Conservation (phyloP, 2,329 filamentous ascomycete genomes). For the Pseudogymnoascus sp. region DNA sequence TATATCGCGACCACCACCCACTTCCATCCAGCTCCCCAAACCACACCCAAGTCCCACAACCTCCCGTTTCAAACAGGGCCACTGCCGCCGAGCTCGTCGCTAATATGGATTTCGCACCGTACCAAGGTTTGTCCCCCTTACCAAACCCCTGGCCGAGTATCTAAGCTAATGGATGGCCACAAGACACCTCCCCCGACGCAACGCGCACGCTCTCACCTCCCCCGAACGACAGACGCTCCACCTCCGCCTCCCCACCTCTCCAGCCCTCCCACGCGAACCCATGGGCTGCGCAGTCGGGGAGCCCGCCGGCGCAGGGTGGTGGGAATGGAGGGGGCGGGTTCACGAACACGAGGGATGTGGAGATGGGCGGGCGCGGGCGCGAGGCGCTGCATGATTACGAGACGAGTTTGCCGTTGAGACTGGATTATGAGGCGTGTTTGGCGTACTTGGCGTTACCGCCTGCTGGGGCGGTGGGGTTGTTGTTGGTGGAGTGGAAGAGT, state of each 20-base stretch:
- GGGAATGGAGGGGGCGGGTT: constrained; percentile 12
- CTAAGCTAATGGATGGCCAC: neutral
- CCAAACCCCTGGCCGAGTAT: neutral
- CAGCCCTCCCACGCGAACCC: constrained; percentile 36
- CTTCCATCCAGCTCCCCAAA: neutral
- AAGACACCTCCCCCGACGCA: constrained; percentile 75
- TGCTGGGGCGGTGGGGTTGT: constrained; percentile 71
- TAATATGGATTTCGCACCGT: constrained; percentile 89
- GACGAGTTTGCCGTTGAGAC: constrained; percentile 75
- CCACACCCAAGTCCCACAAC: neutral
- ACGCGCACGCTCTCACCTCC: constrained; percentile 73
- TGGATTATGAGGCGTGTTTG: constrained; percentile 85
- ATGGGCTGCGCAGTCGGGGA: constrained; percentile 18
- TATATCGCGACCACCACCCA: neutral
- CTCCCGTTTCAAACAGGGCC: neutral
- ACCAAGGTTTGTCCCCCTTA: constrained; percentile 49
- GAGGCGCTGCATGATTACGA: constrained; percentile 74
- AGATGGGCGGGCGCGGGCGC: constrained; percentile 22
- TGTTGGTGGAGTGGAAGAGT: constrained; percentile 86
- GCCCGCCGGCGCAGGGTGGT: constrained; percentile 15
- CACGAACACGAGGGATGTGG: constrained; percentile 13
- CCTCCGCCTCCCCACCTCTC: constrained; percentile 51
- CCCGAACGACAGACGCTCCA: constrained; percentile 29
- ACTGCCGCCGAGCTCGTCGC: neutral
- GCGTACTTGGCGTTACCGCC: constrained; percentile 84